Base-by-base conservation (phyloP, 1,284 basidiomycete genomes). In the Hypsizygus ulmarius region DNA sequence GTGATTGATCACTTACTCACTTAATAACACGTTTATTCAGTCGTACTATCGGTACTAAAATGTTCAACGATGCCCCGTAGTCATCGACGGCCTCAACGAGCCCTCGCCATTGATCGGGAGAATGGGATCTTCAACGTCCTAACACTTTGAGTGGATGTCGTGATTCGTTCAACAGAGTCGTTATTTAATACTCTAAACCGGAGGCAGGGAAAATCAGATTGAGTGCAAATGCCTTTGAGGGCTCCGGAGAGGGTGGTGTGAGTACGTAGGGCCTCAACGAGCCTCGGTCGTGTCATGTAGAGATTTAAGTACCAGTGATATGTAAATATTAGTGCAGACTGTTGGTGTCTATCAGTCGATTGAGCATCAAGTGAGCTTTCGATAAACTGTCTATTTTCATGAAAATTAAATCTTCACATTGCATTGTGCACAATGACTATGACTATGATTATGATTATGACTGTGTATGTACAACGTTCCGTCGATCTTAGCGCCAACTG, bases 71-170 rank as follows among this genome's bases (percentile, higher is more conserved):
- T 54, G 54, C 45, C 62, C 59, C 59, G 58, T 63, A 61, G 53
- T 57, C 56, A 65, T 67, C 69, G 74, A 77, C 70, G 85, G 84
- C 85, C 85, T 87, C 81, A 84, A 84, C 82, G 82, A 72, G 81
- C 82, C 80, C 74, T 79, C 72, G 73, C 73, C 74, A 63, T 65
- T 64, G 65, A 68, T 70, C 67, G 66, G 72, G 67, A 69, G 63
- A 70, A 71, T 67, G 67, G 76, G 79, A 79, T 75, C 74, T 81
- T 79, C 75, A 81, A 82, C 76, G 75, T 79, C 74, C 77, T 74
- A 55, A n/a, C 55, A 45, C 49, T 58, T 63, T 64, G 59, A 57
- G 65, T 65, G 52, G 63, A 69, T 69, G 60, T 58, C 56, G 62
- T 63, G 64, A 66, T 66, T 65, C 64, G 61, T 66, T 68, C 63